phyloP scores from a whole-genome alignment of 164 flowering plant species.

The Protea cynaroides region DNA sequence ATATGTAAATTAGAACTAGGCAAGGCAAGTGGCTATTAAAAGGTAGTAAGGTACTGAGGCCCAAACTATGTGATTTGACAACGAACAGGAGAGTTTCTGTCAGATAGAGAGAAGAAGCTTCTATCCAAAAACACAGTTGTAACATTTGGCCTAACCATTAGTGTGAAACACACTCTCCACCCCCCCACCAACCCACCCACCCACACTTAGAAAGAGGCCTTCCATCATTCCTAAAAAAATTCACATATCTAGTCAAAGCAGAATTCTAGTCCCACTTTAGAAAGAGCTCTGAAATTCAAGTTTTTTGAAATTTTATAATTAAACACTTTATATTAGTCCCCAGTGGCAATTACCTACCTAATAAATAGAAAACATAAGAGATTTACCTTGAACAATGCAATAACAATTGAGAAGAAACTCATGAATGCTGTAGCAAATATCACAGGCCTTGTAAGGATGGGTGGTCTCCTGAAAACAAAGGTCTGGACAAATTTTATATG shows the following conservation, averaged over 20 bases:
- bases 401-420: constrained; percentile 98
- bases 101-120: no score
- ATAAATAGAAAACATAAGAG: background rate
- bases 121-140: no score
- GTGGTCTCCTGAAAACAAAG: constrained; percentile 62
- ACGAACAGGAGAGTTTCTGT: no score
- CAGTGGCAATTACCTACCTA: background rate
- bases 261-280: background rate
- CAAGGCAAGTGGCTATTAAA: no score
- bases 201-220: no score
- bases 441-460: constrained; percentile 63
- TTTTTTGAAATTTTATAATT: background rate
- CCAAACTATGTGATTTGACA: no score
- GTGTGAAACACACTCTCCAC: no score
- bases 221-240: background rate
- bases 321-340: background rate
- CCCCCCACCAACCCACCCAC: no score
- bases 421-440: constrained; percentile 92
- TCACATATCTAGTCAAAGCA: no score
- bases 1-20: no score
- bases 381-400: constrained; percentile 91
- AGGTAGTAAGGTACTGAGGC: no score
- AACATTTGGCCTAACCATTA: no score
- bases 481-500: constrained; percentile 36
- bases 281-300: background rate